Base-by-base conservation (phyloP, 208 protist genomes). In the Acanthamoeba castellanii region DNA sequence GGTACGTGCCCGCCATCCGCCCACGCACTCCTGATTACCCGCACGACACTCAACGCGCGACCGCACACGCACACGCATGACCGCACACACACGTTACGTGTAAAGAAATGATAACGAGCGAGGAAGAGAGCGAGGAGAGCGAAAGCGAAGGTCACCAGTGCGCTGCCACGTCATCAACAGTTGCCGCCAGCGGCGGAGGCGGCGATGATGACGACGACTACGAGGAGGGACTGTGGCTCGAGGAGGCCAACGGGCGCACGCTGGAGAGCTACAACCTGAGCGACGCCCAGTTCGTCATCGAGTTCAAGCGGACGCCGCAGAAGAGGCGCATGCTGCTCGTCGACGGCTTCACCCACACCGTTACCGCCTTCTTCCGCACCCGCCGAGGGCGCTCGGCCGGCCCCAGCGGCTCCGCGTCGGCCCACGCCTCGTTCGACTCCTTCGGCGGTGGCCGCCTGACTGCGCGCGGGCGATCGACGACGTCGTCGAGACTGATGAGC, bases 91-190 rank as follows among this genome's bases (percentile, higher is more conserved):
- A 52, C 47, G 47, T 20, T 74, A 3, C 6, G 13, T 9, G 25
- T 37, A 13, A 4, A 74, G 64, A 25, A 70, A 14, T 25, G n/a
- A 70, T 32, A 14, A 70, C 64, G 64, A 70, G 64, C 64, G 64
- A 84, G 45, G 74, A 84, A 11, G 74, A 87, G 50, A 64, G 47
- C 47, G 50, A 61, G 47, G 78, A 87, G 50, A 87, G 78, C 78
- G 78, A 87, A 30, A 25, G 42, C 47, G 78, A 64, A 27, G 32
- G 22, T 7, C 30, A 64, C 18, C 50, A 87, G 4, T 11, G 47
- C 47, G 13, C 16, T 3, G 72, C 72, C 13, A 42, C 68, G 32
- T 37, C 74, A 84, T 16, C 74, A 20, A 7, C 13, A 3, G 20
- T 30, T 16, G 68, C 25, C 13, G 32, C 25, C 34, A 9, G 27